Evolutionary conservation across 2,329 filamentous ascomycete genomes (phyloP), one percentile per base, ranked within the genome.

Genomic region (Fusarium equiseti): DNA sequence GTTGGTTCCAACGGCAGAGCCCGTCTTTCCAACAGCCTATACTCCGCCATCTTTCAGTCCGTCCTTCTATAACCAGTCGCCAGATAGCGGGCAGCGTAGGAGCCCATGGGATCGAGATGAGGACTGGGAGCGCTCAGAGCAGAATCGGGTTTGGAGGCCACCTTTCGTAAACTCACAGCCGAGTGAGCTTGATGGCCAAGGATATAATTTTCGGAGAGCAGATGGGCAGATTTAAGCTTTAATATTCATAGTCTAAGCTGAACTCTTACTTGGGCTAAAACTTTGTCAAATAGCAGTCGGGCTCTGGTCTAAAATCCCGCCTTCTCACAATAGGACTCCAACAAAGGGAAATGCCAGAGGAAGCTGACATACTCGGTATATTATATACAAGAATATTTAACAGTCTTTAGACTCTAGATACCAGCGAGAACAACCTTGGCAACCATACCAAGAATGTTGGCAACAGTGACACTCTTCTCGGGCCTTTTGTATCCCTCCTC

Each of bases 401-500:
- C 6, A 22, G 22, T 6, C 3, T 13, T 12, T 3, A n/a, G 13
- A 51, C 31, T 8, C 16, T 43, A 66, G 7, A 26, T 43, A 49
- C 68, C 68, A 13, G 66, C 68, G 4, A 51, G 57, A 32, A 22
- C 67, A 0, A 74, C 13, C 50, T 74, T 73, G 42, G 9, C 40
- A 5, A 69, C 72, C 49, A 74, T 49, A 12, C 66, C 67, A 22
- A 74, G 46, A 12, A 74, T 59, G 8, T 61, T 59, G 18, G 72
- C 53, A 18, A 61, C 72, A 6, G 72, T 74, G 7, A 74, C 58
- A 2, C 46, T 26, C 0, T 52, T 20, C 38, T 73, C 66, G 6
- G 72, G 69, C 12, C 69, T 64, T 40, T 64, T 52, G 26, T 73
- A 74, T 13, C 72, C 72, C 27, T 74, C 72, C 6, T 56, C 16